These are phyloP conservation scores for Scalesia atractyloides DNA, from an alignment of 129 eudicot genomes.

Conservation along the genomic window DNA sequence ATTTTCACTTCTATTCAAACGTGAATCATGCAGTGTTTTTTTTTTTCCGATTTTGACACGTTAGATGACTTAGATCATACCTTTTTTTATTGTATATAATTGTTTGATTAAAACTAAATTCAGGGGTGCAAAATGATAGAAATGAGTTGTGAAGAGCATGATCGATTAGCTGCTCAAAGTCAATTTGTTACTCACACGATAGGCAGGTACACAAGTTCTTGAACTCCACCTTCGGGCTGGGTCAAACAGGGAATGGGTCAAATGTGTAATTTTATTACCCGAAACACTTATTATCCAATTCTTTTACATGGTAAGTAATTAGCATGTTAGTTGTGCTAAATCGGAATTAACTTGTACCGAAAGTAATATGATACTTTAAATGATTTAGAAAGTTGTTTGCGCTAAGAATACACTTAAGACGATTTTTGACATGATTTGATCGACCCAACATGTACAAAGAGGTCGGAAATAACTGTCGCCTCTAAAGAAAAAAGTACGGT, in stretches of 20 bases:
- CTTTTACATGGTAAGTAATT: neutral
- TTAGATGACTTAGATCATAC: neutral
- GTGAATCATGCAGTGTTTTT: neutral
- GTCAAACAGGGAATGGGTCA: neutral
- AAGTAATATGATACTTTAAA: neutral
- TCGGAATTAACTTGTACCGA: neutral
- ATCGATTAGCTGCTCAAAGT: constrained; percentile 57
- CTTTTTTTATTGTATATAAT: neutral
- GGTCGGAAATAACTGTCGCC: neutral
- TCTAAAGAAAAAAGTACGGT: neutral
- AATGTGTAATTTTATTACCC: neutral
- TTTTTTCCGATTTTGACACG: neutral
- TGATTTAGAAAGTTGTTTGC: neutral
- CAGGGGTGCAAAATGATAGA: constrained; percentile 85
- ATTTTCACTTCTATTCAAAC: no score
- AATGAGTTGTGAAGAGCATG: constrained; percentile 79
- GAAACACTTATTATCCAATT: neutral
- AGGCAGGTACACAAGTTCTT: constrained; percentile 54
- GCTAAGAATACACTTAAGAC: neutral
- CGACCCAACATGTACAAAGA: neutral
- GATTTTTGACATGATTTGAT: neutral
- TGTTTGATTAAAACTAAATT: neutral
- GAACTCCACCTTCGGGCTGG: neutral
- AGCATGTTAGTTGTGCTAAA: neutral
- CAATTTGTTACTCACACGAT: constrained; percentile 74